Evolutionary conservation across 2,329 filamentous ascomycete genomes (phyloP).

Genomic region (Verticillium dahliae): DNA sequence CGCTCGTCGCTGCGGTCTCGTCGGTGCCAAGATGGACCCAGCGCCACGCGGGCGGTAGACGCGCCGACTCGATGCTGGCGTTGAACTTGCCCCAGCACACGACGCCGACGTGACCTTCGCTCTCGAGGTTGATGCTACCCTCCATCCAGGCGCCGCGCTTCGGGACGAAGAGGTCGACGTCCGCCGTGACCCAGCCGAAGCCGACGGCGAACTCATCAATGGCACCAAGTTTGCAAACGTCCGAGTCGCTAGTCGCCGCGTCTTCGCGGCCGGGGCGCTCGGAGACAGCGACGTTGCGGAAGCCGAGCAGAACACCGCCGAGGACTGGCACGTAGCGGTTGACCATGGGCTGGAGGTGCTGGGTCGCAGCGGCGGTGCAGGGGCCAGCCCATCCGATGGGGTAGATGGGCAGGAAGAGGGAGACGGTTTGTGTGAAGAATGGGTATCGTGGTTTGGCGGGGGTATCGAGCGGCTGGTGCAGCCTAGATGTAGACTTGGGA

Average conservation of each 20-base stretch:
- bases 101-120: slow-evolving; percentile 81
- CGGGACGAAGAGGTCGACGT: slow-evolving; percentile 79
- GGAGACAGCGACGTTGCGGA: slow-evolving; percentile 61
- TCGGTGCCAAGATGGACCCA: slow-evolving; percentile 59
- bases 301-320: slow-evolving; percentile 68
- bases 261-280: slow-evolving; percentile 45
- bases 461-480: slow-evolving; percentile 27
- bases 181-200: slow-evolving; percentile 83
- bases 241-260: slow-evolving; percentile 33
- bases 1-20: slow-evolving; percentile 19
- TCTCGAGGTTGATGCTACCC: slow-evolving; percentile 79
- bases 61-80: slow-evolving; percentile 70
- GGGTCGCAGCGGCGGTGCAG: slow-evolving; percentile 63
- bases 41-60: slow-evolving; percentile 72
- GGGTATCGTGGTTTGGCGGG: slow-evolving; percentile 49
- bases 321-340: slow-evolving; percentile 71
- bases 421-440: slow-evolving; percentile 72
- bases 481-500: slow-evolving; percentile 21
- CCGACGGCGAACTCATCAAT: slow-evolving; percentile 80
- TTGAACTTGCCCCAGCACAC: slow-evolving; percentile 91
- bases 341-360: slow-evolving; percentile 68
- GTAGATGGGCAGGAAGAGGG: slow-evolving; percentile 71
- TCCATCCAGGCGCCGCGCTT: slow-evolving; percentile 66
- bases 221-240: slow-evolving; percentile 36
- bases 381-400: slow-evolving; percentile 65